phyloP scores from a whole-genome alignment of 306 rosid genomes.

The Lathyrus aphaca region DNA sequence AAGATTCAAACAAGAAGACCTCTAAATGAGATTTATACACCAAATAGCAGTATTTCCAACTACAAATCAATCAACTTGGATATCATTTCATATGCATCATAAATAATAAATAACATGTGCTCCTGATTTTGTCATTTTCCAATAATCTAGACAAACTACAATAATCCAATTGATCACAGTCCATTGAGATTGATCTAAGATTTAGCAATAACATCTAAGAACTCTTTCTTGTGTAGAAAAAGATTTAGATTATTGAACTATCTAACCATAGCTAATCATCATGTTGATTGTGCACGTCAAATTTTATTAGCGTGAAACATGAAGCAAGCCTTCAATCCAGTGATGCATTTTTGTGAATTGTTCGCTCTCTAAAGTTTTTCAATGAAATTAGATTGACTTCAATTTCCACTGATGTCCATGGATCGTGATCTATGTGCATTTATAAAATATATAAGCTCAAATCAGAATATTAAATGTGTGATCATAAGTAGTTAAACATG shows the following conservation, averaged over 20 bases:
- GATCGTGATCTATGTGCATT: too few species aligned
- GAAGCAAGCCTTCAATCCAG: constrained; percentile 17
- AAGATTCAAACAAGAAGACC: constrained; percentile 31
- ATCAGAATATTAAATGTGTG: too few species aligned
- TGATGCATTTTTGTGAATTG: constrained; percentile 10
- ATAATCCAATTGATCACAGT: constrained; percentile 25
- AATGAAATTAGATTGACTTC: constrained; percentile 6
- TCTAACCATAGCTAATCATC: constrained; percentile 11
- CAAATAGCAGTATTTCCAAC: constrained; percentile 19
- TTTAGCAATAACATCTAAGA: constrained; percentile 23
- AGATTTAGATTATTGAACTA: constrained; percentile 9
- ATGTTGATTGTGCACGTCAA: constrained; percentile 23
- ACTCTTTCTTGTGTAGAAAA: constrained; percentile 25
- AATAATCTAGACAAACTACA: constrained; percentile 20
- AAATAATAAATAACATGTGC: neutral
- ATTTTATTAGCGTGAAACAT: constrained; percentile 17
- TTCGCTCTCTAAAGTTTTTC: neutral
- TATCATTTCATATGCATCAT: constrained; percentile 6
- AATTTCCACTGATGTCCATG: neutral
- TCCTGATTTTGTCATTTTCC: constrained; percentile 15
- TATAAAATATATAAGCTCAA: too few species aligned
- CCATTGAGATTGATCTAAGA: neutral
- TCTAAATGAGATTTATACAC: constrained; percentile 23
- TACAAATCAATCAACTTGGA: constrained; percentile 10
- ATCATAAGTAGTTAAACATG: too few species aligned